phyloP scores from a whole-genome alignment of 73 alveolate species.

The Tetrahymena elliotti region DNA sequence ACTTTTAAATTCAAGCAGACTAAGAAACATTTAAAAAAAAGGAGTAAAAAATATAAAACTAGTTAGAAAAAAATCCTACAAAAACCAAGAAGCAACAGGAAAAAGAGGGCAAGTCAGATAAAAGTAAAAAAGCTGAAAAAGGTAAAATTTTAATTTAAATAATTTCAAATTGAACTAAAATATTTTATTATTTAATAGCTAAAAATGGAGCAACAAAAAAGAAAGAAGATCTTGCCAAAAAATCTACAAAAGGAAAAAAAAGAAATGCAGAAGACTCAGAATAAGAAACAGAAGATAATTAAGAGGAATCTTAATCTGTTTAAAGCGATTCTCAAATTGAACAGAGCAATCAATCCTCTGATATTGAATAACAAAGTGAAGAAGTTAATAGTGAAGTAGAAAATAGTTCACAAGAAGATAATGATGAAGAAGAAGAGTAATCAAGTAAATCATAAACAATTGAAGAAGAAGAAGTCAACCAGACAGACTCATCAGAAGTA shows the following conservation, averaged over 20 bases:
- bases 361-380: background rate
- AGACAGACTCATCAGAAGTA: background rate
- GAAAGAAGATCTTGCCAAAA: background rate
- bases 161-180: background rate
- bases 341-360: background rate
- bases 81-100: background rate
- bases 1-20: background rate
- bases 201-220: background rate
- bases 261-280: background rate
- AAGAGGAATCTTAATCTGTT: background rate
- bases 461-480: background rate
- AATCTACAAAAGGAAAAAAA: background rate
- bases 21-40: background rate
- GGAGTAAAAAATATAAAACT: background rate
- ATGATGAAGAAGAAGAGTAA: background rate
- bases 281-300: background rate
- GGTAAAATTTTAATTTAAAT: background rate
- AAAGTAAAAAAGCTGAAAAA: background rate
- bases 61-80: background rate
- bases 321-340: background rate
- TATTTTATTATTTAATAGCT: background rate
- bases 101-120: background rate
- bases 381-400: background rate
- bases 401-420: background rate
- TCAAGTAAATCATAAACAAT: background rate